Conservation (phyloP, 108 stramenopile genomes). For the Skeletonema potamos region DNA sequence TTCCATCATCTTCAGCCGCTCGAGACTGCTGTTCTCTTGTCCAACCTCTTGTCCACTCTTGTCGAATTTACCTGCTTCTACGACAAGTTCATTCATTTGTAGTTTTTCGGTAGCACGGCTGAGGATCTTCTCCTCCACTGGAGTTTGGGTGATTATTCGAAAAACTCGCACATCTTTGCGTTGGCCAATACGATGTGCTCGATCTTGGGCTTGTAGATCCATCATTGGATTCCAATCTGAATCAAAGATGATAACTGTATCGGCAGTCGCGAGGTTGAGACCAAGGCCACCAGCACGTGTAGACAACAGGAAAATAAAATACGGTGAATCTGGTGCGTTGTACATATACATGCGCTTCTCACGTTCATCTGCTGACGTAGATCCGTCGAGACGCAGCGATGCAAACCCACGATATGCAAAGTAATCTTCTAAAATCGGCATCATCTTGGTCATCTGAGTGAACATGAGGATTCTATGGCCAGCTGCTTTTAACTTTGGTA, state of each 20-base stretch:
- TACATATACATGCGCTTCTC: conserved; percentile 96
- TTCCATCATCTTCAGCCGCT: conserved; percentile 86
- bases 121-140: conserved; percentile 93
- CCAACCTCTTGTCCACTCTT: conserved; percentile 65
- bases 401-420: conserved; percentile 81
- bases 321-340: conserved; percentile 84
- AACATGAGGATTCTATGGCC: conserved; percentile 95
- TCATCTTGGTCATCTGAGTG: conserved; percentile 95
- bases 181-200: conserved; percentile 98
- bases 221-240: conserved; percentile 99
- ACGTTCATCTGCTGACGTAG: conserved; percentile 90
- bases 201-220: conserved; percentile 97
- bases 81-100: conserved; percentile 91
- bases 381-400: conserved; percentile 99
- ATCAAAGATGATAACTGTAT: conserved; percentile 97
- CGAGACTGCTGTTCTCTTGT: conserved; percentile 77
- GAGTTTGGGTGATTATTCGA: conserved; percentile 88
- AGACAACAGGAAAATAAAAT: conserved; percentile 93
- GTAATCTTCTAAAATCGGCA: conserved; percentile 95
- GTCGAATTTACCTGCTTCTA: conserved; percentile 96
- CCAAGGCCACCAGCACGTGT: conserved; percentile 94
- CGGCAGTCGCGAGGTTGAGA: conserved; percentile 87
- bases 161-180: conserved; percentile 87
- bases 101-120: conserved; percentile 91
- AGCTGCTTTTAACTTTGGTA: conserved; percentile 79